phyloP scores from a whole-genome alignment of 1,139 yeast species.

The Yamadazyma songkhlaensis region DNA sequence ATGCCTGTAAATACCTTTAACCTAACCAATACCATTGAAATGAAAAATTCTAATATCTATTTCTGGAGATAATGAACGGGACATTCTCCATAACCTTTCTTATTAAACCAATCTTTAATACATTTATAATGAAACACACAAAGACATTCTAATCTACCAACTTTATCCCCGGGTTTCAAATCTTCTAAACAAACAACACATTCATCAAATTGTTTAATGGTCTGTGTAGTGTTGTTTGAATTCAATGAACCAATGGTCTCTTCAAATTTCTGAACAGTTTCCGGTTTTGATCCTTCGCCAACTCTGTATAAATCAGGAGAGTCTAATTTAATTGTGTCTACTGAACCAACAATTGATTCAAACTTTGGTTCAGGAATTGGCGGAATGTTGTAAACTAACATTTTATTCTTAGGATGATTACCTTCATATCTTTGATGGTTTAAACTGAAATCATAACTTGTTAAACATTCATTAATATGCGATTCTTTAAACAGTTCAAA shows the following conservation, averaged over 20 bases:
- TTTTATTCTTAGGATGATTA: slow-evolving; percentile 58
- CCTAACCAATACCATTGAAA: background rate
- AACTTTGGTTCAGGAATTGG: slow-evolving; percentile 50
- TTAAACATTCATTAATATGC: slow-evolving; percentile 71
- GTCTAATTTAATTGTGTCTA: slow-evolving; percentile 1
- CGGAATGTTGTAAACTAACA: slow-evolving; percentile 76
- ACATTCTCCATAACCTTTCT: slow-evolving; percentile 82
- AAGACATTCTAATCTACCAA: slow-evolving; percentile 89
- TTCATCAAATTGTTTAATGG: slow-evolving; percentile 44
- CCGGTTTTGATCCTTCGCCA: background rate
- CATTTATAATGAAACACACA: slow-evolving; percentile 92
- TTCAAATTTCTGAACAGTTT: background rate
- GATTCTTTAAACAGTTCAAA: slow-evolving; percentile 53
- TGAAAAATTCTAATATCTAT: background rate
- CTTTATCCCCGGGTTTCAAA: slow-evolving; percentile 78
- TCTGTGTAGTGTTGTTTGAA: slow-evolving; percentile 19
- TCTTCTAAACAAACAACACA: slow-evolving; percentile 95
- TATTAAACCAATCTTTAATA: slow-evolving; percentile 85
- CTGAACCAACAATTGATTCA: slow-evolving; percentile 24
- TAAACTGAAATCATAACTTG: slow-evolving; percentile 62
- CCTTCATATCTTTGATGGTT: slow-evolving; percentile 45
- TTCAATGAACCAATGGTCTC: slow-evolving; percentile 21
- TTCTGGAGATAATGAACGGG: slow-evolving; percentile 64
- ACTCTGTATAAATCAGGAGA: background rate
- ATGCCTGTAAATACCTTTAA: background rate